A percentile compares a stretch with the other conserved stretches of the same genome.
Evolutionary conservation across 495 filamentous ascomycete species (phyloP).

Genomic region (Aspergillus bridgeri): DNA sequence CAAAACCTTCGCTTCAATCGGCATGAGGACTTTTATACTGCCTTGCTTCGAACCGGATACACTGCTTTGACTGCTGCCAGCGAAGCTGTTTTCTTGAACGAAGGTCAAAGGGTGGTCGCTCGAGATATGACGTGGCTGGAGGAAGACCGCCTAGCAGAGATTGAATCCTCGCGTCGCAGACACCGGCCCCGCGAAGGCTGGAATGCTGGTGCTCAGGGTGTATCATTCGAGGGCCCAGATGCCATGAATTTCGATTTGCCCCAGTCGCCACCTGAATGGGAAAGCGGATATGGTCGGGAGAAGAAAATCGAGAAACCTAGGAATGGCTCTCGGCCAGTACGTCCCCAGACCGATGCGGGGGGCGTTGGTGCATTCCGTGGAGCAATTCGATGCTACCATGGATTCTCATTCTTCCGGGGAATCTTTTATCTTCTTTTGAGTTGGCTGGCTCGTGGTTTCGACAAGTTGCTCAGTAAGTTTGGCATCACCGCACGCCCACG

Average conservation of each 20-base stretch:
- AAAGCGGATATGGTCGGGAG: slow-evolving; percentile 68
- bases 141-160: slow-evolving; percentile 68
- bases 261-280: slow-evolving; percentile 31
- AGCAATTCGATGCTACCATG: slow-evolving; percentile 68
- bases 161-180: slow-evolving; percentile 38
- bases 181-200: slow-evolving; percentile 11
- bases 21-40: slow-evolving; percentile 93
- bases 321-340: slow-evolving; percentile 34
- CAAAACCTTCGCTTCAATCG: slow-evolving; percentile 71
- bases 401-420: slow-evolving; percentile 66
- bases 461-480: slow-evolving; percentile 53
- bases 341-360: slow-evolving; percentile 44
- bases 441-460: slow-evolving; percentile 52
- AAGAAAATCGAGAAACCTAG: slow-evolving; percentile 53
- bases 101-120: slow-evolving; percentile 72
- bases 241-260: slow-evolving; percentile 34
- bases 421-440: slow-evolving; percentile 64
- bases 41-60: slow-evolving; percentile 81
- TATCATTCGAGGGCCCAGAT: slow-evolving; percentile 29
- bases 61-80: slow-evolving; percentile 84
- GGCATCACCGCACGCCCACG: slow-evolving; percentile 61
- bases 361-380: slow-evolving; percentile 76
- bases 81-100: slow-evolving; percentile 93
- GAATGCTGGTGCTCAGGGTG: slow-evolving; percentile 30
- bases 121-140: slow-evolving; percentile 89